Conservation (phyloP, 2,329 filamentous ascomycete species). For the Stagonosporopsis chrysanthemi region DNA sequence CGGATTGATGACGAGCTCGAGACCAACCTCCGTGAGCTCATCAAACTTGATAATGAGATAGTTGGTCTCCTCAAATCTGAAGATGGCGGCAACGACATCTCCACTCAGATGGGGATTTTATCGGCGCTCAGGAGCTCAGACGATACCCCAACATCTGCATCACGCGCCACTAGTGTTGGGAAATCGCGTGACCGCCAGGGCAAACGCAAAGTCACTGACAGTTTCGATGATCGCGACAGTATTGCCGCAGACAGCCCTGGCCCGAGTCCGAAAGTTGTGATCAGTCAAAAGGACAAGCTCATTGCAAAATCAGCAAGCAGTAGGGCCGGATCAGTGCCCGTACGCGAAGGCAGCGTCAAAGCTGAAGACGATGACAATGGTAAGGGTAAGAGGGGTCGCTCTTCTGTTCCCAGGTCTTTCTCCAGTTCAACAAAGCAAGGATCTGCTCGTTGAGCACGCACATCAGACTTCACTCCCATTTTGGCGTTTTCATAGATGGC, state of each 20-base stretch:
- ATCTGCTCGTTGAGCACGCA: constrained; percentile 25
- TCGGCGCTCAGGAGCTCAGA: constrained; percentile 57
- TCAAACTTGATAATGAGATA: constrained; percentile 57
- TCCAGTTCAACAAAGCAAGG: constrained; percentile 23
- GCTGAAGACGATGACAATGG: constrained; percentile 56
- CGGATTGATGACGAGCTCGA: constrained; percentile 57
- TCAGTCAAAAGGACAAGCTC: constrained; percentile 43
- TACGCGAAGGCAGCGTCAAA: constrained; percentile 60
- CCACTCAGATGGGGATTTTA: constrained; percentile 55
- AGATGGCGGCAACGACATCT: constrained; percentile 51
- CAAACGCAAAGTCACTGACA: constrained; percentile 49
- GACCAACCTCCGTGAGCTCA: constrained; percentile 56
- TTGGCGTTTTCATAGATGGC: constrained; percentile 22
- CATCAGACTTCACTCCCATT: background rate
- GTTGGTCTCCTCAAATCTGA: constrained; percentile 53
- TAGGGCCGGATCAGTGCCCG: constrained; percentile 54
- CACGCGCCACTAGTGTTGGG: constrained; percentile 47
- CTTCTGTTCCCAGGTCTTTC: constrained; percentile 32
- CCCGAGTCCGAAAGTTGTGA: constrained; percentile 46
- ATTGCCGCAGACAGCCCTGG: constrained; percentile 49
- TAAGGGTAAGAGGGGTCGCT: constrained; percentile 53
- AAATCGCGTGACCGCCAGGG: constrained; percentile 49
- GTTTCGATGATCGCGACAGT: constrained; percentile 49
- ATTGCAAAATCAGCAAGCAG: constrained; percentile 52
- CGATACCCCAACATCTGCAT: constrained; percentile 48